Base-by-base conservation (phyloP, 1,284 basidiomycete genomes). In the Clitocybe nebularis region DNA sequence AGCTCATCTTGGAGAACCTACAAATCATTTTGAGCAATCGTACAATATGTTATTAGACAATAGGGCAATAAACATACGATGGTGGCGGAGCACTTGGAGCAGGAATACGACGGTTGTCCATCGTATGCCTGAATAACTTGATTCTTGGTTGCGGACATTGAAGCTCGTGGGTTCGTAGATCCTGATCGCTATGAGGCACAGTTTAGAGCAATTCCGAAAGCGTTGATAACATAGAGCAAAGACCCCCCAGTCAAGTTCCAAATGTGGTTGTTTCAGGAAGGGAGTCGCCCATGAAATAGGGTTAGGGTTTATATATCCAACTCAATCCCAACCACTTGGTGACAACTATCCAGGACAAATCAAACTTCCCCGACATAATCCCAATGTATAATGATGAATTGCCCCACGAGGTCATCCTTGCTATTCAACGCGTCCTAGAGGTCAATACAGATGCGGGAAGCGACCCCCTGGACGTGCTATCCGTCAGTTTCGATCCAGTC, bases 1-100 rank as follows among this genome's bases (percentile, higher is more conserved):
- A 91, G 64, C 52, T 93, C 89, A 55, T 92, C 89, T 62, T 92
- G 86, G n/a, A 89, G 68, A 14, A 81, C 75, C 85, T 88, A 48
- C 13, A 44, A 17, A 43, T 11, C 26, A 3, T 5, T 25, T 33
- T 21, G 8, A 36, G n/a, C n/a, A n/a, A n/a, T n/a, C n/a, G 24
- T 10, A 36, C 9, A 32, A 24, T 19, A 32, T 22, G n/a, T 4
- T 3, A 28, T 14, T 5, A 37, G 6, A 10, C 17, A 24, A 13
- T 11, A 24, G 23, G 11, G 16, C 9, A 6, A 32, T 23, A 21
- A 10, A 65, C 81, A 38, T 36, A 84, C 84, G 41, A 88, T 75
- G 8, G 79, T 74, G 9, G 80, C 76, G 30, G 81, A 71, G 52
- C 85, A 88, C 43, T 73, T 75, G 10, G 74, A 63, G 52, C 85